Evolutionary conservation across 805 yeast genomes (phyloP), one percentile per base, ranked within the genome.

Genomic region (Yarrowia alimentaria): DNA sequence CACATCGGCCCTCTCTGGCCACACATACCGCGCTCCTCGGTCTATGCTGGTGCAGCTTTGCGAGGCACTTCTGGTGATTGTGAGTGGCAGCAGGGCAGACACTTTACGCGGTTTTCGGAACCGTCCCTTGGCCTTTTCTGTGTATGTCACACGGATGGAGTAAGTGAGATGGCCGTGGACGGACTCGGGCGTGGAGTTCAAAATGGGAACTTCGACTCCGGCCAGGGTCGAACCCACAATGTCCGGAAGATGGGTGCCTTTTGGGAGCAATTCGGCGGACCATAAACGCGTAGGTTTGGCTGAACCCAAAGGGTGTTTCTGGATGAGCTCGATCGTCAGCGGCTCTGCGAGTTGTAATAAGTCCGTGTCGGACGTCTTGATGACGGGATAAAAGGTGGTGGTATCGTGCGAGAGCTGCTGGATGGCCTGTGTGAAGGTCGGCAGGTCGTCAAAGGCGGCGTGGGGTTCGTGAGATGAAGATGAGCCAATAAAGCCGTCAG

Each of bases 291-390:
- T 26, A 12, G 18, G 19, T 9, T 40, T 32, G 3, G 16, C 22
- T 4, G 47, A 40, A 4, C 47, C 47, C 6, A 40, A 21, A 6
- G 47, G 47, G 14, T 17, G 19, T 20, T 40, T 40, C 13, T 40
- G 47, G 19, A 40, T 33, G 10, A 40, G 33, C 9, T 40, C 47
- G 18, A 40, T 14, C 3, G 13, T 10, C 13, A 40, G 19, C n/a
- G 47, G 47, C 9, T 26, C 32, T 14, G 25, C 33, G 12, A 40
- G 19, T 5, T 40, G 47, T 13, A 40, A 25, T 16, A 40, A 18
- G 18, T 28, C 47, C 6, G 47, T 28, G 33, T 40, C 33, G n/a
- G 47, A 18, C 7, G 47, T 40, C 21, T 40, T 40, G 8, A 40
- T 40, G n/a, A 18, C 47, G 5, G 47, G 47, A 14, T 40, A 40